These are phyloP conservation scores for Margaritispora aquatica DNA, from an alignment of 495 filamentous ascomycete genomes.

Conservation along the genomic window DNA sequence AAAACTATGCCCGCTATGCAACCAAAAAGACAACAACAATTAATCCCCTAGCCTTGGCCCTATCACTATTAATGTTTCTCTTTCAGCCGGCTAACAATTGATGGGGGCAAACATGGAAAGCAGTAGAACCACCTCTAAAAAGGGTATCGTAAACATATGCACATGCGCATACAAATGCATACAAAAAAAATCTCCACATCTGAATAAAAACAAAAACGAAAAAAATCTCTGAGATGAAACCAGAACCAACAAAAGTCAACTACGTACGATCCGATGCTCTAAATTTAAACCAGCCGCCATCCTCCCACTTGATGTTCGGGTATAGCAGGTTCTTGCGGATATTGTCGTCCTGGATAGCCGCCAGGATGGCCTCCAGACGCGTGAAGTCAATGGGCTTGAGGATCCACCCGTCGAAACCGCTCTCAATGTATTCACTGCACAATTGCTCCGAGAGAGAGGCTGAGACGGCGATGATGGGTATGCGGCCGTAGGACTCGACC, in stretches of 20 bases:
- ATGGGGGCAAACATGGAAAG: too few species aligned
- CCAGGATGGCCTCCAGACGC: conserved; percentile 50
- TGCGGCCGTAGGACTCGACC: conserved; percentile 41
- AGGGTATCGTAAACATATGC: background rate
- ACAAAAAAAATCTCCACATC: background rate
- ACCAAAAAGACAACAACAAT: too few species aligned
- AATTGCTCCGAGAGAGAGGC: conserved; percentile 72
- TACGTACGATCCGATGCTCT: too few species aligned
- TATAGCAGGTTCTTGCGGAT: conserved; percentile 45
- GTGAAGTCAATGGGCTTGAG: conserved; percentile 68
- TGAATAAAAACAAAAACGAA: background rate
- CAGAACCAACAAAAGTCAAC: too few species aligned
- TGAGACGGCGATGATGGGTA: conserved; percentile 86
- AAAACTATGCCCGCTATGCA: too few species aligned
- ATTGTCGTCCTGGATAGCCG: conserved; percentile 44
- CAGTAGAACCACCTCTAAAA: too few species aligned
- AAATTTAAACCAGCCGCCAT: conserved; percentile 59
- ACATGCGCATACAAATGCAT: background rate
- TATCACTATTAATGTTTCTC: too few species aligned
- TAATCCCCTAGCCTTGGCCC: too few species aligned
- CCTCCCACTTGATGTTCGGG: conserved; percentile 57
- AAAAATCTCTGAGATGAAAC: too few species aligned
- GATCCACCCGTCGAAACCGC: conserved; percentile 89
- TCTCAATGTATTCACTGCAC: conserved; percentile 58
- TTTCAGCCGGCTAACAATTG: too few species aligned